Evolutionary conservation across 2,329 filamentous ascomycete species (phyloP).

Genomic region (Aspergillus pseudonomiae): DNA sequence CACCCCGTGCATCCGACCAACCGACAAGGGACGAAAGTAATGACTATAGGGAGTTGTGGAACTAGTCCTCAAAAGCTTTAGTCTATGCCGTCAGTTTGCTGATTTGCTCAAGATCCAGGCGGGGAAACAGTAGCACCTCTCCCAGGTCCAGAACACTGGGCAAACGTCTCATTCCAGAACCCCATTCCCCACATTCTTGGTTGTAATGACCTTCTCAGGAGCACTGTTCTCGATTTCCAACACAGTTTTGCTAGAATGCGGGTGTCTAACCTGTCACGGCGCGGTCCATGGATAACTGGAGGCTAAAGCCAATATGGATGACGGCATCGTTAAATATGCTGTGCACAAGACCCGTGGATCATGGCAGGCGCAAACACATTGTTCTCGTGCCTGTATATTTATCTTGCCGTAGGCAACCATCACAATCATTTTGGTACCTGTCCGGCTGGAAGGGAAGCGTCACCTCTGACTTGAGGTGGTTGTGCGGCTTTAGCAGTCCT

Average conservation of each 20-base stretch:
- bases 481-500: slow-evolving; percentile 7
- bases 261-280: background rate
- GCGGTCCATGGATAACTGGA: background rate
- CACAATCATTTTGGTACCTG: background rate
- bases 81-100: background rate
- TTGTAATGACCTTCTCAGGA: slow-evolving; percentile 4
- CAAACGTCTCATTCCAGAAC: slow-evolving; percentile 15
- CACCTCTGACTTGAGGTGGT: background rate
- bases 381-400: background rate
- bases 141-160: background rate
- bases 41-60: background rate
- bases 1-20: background rate
- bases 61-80: background rate
- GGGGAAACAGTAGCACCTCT: background rate
- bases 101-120: background rate
- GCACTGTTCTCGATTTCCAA: background rate
- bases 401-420: background rate
- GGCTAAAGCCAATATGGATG: slow-evolving; percentile 15
- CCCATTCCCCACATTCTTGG: slow-evolving; percentile 21
- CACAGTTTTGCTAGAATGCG: background rate
- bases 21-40: background rate
- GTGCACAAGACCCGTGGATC: slow-evolving; percentile 1
- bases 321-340: slow-evolving; percentile 19
- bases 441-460: background rate
- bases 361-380: slow-evolving; percentile 10